Conservation (phyloP, 441 rosid species). For the Viola pubescens region DNA sequence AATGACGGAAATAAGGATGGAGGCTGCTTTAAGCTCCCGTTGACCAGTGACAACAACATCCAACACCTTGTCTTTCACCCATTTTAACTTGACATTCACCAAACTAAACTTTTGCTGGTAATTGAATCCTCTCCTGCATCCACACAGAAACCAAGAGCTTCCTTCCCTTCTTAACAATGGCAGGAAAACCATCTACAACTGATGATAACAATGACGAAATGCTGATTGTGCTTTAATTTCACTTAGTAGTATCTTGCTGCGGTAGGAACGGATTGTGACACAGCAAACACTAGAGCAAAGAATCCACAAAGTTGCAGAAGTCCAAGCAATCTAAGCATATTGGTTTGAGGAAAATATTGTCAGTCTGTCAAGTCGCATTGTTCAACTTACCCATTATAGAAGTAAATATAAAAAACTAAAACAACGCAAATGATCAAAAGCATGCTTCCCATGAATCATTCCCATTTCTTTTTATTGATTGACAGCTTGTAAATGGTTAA, state of each 20-base stretch:
- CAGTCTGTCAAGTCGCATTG: neutral
- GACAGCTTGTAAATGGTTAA: too few relatives aligned
- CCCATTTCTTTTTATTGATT: too few relatives aligned
- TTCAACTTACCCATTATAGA: neutral
- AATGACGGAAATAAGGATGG: conserved; percentile 47
- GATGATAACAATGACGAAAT: neutral
- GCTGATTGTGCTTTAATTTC: neutral
- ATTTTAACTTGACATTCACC: conserved; percentile 72
- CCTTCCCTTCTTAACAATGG: conserved; percentile 14
- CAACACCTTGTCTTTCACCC: conserved; percentile 69
- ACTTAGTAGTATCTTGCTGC: neutral
- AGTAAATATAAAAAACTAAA: neutral
- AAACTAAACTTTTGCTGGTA: conserved; percentile 46
- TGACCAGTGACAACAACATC: conserved; percentile 54
- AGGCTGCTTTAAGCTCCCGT: conserved; percentile 54
- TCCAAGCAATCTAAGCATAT: neutral
- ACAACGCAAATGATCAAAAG: too few relatives aligned
- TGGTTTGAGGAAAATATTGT: neutral
- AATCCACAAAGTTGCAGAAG: neutral
- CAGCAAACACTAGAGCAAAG: neutral
- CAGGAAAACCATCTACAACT: conserved; percentile 27
- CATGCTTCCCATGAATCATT: too few relatives aligned
- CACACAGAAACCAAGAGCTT: conserved; percentile 18
- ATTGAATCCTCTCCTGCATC: conserved; percentile 28
- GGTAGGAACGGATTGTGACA: neutral